These are phyloP conservation scores for Boletus vermiculosoides DNA, from an alignment of 768 basidiomycete species.

Conservation along the genomic window DNA sequence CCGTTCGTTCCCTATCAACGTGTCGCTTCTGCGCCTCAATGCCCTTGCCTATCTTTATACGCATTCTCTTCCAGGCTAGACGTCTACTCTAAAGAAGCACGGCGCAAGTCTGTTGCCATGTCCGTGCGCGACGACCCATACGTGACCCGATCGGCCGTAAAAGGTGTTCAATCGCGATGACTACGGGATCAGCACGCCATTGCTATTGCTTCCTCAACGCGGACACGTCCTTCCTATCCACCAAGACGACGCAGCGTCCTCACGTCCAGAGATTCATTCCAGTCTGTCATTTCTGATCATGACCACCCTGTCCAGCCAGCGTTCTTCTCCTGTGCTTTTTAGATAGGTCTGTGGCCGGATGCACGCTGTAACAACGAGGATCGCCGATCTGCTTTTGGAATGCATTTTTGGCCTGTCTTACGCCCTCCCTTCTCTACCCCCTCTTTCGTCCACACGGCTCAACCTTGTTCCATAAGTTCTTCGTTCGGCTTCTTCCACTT, in stretches of 20 bases:
- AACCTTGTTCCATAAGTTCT: background rate
- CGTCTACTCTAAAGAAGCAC: background rate
- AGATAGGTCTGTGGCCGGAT: background rate
- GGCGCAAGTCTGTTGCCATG: constrained; percentile 12
- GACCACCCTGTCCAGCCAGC: background rate
- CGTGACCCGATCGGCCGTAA: constrained; percentile 1
- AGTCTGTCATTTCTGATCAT: background rate
- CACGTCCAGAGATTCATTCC: background rate
- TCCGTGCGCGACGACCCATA: background rate
- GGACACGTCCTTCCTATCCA: background rate
- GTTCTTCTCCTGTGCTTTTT: background rate
- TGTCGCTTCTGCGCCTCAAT: constrained; percentile 13
- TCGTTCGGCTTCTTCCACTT: constrained; percentile 1
- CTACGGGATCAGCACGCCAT: constrained; percentile 12
- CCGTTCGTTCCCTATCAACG: background rate
- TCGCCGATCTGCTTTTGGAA: constrained; percentile 7
- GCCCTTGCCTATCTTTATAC: constrained; percentile 3
- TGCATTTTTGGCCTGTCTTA: background rate
- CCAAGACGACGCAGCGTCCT: background rate
- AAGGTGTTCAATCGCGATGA: constrained; percentile 12
- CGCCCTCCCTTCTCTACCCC: background rate
- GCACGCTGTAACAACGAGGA: constrained; percentile 20
- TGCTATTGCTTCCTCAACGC: background rate
- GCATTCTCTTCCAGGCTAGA: background rate
- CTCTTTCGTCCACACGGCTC: constrained; percentile 3